Evolutionary conservation across 2,329 filamentous ascomycete genomes (phyloP).

Genomic region (Cladorrhinum sp.): DNA sequence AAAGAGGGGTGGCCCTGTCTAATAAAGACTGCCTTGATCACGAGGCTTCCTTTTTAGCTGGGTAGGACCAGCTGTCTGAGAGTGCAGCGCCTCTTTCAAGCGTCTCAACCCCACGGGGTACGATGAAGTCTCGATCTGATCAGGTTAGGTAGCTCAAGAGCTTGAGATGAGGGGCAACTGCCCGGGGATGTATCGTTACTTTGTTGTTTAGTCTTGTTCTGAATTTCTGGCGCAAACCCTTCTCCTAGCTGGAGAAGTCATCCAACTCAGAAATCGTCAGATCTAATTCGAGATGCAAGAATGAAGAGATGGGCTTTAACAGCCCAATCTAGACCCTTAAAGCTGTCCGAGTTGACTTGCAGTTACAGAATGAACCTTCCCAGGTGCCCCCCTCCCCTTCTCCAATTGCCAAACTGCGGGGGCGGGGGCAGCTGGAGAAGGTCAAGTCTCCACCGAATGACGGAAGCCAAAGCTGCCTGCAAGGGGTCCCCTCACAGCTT

Average conservation of each 20-base stretch:
- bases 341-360: not conserved
- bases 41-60: not conserved
- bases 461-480: constrained; percentile 1
- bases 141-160: not conserved
- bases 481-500: not conserved
- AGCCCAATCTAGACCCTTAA: not conserved
- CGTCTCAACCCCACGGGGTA: constrained; percentile 5
- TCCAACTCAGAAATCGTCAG: not conserved
- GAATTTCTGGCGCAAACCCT: not conserved
- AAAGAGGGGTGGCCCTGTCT: constrained; percentile 1
- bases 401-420: constrained; percentile 7
- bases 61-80: not conserved
- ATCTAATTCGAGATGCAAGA: not conserved
- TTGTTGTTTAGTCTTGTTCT: not conserved
- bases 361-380: not conserved
- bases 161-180: not conserved
- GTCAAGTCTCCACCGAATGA: not conserved
- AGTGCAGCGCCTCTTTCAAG: constrained; percentile 9
- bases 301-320: not conserved
- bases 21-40: constrained; percentile 2
- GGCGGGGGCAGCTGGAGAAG: not conserved
- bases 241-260: not conserved
- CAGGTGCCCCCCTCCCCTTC: not conserved
- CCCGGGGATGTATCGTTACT: not conserved
- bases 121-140: not conserved